phyloP scores from a whole-genome alignment of 257 asterid genomes.

The Solanum appendiculatum region DNA sequence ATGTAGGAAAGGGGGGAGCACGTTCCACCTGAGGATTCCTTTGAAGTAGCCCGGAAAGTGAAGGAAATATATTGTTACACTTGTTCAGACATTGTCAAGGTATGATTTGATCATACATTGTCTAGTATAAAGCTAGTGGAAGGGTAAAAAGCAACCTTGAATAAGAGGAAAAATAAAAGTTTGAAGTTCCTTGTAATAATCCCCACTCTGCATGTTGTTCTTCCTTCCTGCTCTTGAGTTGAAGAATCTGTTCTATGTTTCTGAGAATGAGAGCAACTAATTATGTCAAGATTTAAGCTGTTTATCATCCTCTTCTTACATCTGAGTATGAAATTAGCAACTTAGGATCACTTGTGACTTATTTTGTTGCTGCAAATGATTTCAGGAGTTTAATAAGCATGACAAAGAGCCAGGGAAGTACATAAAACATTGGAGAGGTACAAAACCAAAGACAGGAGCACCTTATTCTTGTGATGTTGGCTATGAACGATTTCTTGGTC shows the following conservation, averaged over 20 bases:
- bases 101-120: constrained; percentile 9
- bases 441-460: constrained; percentile 94
- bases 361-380: not conserved
- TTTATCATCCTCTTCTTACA: not conserved
- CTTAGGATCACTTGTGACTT: not conserved
- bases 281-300: not conserved
- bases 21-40: constrained; percentile 87
- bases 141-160: not conserved
- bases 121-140: not conserved
- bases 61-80: constrained; percentile 96
- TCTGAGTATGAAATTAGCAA: not conserved
- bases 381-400: constrained; percentile 90
- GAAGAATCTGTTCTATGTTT: not conserved
- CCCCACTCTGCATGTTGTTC: not conserved
- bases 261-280: not conserved
- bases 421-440: constrained; percentile 91
- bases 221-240: not conserved
- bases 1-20: constrained; percentile 95
- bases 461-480: constrained; percentile 90
- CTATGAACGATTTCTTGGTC: constrained; percentile 97
- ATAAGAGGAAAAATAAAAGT: not conserved
- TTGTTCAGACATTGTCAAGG: constrained; percentile 96
- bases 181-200: not conserved
- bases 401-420: constrained; percentile 90
- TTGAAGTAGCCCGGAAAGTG: constrained; percentile 84